Conservation (phyloP, 1,284 basidiomycete genomes). For the Apiotrichum sp. region DNA sequence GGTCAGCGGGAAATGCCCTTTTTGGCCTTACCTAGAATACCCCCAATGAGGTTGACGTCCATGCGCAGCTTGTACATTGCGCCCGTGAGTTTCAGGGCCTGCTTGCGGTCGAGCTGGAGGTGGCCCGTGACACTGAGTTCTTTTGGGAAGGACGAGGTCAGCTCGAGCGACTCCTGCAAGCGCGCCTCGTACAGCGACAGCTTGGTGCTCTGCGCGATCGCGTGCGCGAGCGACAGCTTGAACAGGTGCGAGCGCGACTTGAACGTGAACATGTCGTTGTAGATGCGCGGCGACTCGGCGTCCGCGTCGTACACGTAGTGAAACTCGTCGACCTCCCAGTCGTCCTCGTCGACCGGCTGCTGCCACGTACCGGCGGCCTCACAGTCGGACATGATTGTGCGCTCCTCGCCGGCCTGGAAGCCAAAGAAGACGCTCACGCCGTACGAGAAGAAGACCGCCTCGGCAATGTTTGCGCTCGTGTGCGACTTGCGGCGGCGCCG, state of each 20-base stretch:
- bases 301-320: slow-evolving; percentile 82
- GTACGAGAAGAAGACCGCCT: slow-evolving; percentile 74
- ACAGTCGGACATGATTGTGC: slow-evolving; percentile 72
- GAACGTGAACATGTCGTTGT: slow-evolving; percentile 60
- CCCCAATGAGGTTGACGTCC: slow-evolving; percentile 86
- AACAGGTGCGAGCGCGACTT: slow-evolving; percentile 72
- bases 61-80: slow-evolving; percentile 80
- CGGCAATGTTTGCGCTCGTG: slow-evolving; percentile 53
- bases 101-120: slow-evolving; percentile 68
- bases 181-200: slow-evolving; percentile 81
- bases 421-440: slow-evolving; percentile 85
- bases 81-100: slow-evolving; percentile 82
- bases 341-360: slow-evolving; percentile 53
- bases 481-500: slow-evolving; percentile 7
- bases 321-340: slow-evolving; percentile 86
- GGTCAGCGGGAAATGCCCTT: not conserved
- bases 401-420: slow-evolving; percentile 66
- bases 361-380: slow-evolving; percentile 64
- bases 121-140: slow-evolving; percentile 75
- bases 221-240: slow-evolving; percentile 82
- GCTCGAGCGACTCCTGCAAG: slow-evolving; percentile 70
- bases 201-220: slow-evolving; percentile 88
- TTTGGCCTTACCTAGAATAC: slow-evolving; percentile 57
- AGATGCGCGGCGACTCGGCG: slow-evolving; percentile 78
- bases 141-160: slow-evolving; percentile 75